A percentile compares a stretch with the other conserved stretches of the same genome.
These are phyloP conservation scores for Striga hermonthica DNA, from an alignment of 305 asterid genomes.

Conservation along the genomic window DNA sequence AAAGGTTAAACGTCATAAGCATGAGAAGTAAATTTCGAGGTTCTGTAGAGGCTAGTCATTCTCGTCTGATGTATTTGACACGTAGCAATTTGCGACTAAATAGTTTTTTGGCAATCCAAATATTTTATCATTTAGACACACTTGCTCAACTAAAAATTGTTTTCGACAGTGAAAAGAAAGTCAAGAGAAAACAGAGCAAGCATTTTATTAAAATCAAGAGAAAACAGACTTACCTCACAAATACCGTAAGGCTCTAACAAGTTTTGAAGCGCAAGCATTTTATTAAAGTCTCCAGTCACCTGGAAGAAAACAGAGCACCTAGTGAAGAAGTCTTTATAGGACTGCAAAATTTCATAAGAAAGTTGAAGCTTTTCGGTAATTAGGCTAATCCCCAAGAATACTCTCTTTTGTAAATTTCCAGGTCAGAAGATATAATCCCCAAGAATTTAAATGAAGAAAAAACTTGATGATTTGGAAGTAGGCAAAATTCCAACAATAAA, in stretches of 20 bases:
- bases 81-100: neutral
- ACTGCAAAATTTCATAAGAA: neutral
- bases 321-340: too few relatives aligned
- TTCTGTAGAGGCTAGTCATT: neutral
- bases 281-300: conserved; percentile 86
- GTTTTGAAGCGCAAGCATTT: conserved; percentile 82
- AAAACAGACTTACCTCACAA: conserved; percentile 69
- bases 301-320: conserved; percentile 37
- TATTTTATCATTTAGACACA: too few relatives aligned
- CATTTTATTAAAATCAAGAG: too few relatives aligned
- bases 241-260: conserved; percentile 83
- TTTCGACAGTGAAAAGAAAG: neutral
- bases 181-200: neutral
- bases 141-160: neutral
- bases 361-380: neutral
- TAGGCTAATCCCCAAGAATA: neutral
- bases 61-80: neutral
- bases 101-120: neutral
- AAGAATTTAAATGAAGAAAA: conserved; percentile 12
- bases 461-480: conserved; percentile 4
- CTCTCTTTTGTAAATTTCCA: neutral
- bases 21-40: neutral
- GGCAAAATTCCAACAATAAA: conserved; percentile 18
- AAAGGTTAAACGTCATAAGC: neutral
- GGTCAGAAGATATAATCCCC: neutral